phyloP scores from a whole-genome alignment of 2,329 filamentous ascomycete species.

The Cytospora paraplurivora region DNA sequence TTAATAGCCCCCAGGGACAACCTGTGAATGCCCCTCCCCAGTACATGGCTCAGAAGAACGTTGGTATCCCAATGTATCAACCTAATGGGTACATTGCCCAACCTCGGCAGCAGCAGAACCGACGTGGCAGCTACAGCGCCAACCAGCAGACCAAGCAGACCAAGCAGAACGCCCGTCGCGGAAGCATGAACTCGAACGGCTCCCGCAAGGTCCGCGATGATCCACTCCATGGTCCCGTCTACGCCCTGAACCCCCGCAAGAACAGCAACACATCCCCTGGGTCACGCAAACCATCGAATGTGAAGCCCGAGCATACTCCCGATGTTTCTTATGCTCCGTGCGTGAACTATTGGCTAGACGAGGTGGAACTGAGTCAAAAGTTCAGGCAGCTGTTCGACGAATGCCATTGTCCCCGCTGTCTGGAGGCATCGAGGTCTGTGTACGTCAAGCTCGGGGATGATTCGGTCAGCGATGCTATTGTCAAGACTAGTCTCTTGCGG shows the following conservation, averaged over 20 bases:
- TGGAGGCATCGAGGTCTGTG: slow-evolving; percentile 13
- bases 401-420: slow-evolving; percentile 14
- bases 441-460: neutral
- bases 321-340: neutral
- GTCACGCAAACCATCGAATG: neutral
- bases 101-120: neutral
- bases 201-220: slow-evolving; percentile 21
- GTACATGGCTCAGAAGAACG: slow-evolving; percentile 8
- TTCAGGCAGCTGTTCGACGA: neutral
- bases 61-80: slow-evolving; percentile 13
- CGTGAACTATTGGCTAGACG: neutral
- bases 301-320: neutral
- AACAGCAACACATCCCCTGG: slow-evolving; percentile 1
- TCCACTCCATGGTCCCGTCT: slow-evolving; percentile 20
- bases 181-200: slow-evolving; percentile 14
- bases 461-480: no score
- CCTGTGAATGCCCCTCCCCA: slow-evolving; percentile 2
- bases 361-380: no score
- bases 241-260: slow-evolving; percentile 16
- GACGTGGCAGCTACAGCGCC: neutral
- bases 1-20: slow-evolving; percentile 1
- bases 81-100: slow-evolving; percentile 18
- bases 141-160: slow-evolving; percentile 7
- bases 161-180: slow-evolving; percentile 11
- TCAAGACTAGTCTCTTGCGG: neutral